A percentile compares a stretch with the other conserved stretches of the same genome.
Evolutionary conservation across 1,139 yeast genomes (phyloP).

Genomic region (Protomyces macrosporus): DNA sequence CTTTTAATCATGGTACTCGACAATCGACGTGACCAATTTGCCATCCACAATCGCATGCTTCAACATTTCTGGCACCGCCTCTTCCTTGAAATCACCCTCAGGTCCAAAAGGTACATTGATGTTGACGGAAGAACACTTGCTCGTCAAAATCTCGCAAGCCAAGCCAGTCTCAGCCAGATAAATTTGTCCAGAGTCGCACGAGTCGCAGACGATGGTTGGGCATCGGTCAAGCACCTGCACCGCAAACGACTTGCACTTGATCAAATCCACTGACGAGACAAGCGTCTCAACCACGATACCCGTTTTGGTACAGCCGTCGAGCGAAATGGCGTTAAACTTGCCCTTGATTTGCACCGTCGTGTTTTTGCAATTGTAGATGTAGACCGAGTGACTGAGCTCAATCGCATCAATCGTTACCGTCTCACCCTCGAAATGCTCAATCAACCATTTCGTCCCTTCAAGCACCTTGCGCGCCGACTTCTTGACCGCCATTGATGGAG

Average conservation of each 20-base stretch:
- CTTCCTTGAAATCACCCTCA: constrained; percentile 62
- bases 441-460: constrained; percentile 80
- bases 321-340: constrained; percentile 80
- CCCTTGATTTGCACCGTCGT: constrained; percentile 80
- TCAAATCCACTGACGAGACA: constrained; percentile 82
- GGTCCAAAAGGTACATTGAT: constrained; percentile 68
- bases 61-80: constrained; percentile 84
- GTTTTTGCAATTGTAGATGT: constrained; percentile 73
- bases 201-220: constrained; percentile 81
- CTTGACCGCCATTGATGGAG: constrained; percentile 35
- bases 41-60: constrained; percentile 54
- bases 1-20: constrained; percentile 45
- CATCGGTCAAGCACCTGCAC: constrained; percentile 74
- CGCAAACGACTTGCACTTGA: constrained; percentile 76
- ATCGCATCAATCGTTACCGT: constrained; percentile 62
- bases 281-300: constrained; percentile 79
- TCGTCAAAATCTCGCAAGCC: constrained; percentile 69
- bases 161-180: constrained; percentile 69
- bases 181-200: constrained; percentile 77
- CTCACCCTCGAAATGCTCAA: constrained; percentile 65
- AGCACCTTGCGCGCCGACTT: constrained; percentile 54
- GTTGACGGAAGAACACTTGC: constrained; percentile 79
- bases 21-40: constrained; percentile 48
- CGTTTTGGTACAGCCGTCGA: constrained; percentile 64
- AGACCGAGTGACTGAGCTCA: constrained; percentile 80